A percentile compares a stretch with the other conserved stretches of the same genome.
phyloP scores from a whole-genome alignment of 768 basidiomycete species.

The Pisolithus orientalis region DNA sequence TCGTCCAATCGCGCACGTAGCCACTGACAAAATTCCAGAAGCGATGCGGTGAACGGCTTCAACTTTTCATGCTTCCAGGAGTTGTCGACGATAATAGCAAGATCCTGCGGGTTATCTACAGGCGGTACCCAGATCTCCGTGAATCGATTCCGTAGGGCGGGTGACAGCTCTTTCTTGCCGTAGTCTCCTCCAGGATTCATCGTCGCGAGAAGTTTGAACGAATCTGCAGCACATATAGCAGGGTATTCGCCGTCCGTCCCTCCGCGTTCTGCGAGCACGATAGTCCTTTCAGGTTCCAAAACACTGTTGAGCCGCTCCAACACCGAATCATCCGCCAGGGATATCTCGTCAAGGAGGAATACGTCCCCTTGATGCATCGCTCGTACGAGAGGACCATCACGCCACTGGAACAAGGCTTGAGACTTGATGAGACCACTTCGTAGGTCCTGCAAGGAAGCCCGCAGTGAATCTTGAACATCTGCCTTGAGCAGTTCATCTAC shows the following conservation, averaged over 20 bases:
- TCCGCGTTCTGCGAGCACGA: slow-evolving; percentile 91
- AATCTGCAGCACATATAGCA: slow-evolving; percentile 53
- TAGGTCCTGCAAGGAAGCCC: slow-evolving; percentile 33
- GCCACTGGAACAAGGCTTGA: slow-evolving; percentile 92
- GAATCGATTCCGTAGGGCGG: slow-evolving; percentile 93
- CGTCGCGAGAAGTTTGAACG: slow-evolving; percentile 89
- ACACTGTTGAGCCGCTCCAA: slow-evolving; percentile 96
- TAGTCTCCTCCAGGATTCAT: slow-evolving; percentile 99
- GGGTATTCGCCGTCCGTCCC: slow-evolving; percentile 66
- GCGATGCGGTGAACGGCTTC: slow-evolving; percentile 44
- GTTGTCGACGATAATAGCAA: slow-evolving; percentile 67
- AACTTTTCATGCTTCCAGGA: slow-evolving; percentile 60
- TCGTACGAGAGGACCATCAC: slow-evolving; percentile 91
- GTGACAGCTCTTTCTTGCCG: slow-evolving; percentile 97
- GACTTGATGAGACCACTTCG: slow-evolving; percentile 43
- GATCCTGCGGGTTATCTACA: slow-evolving; percentile 65
- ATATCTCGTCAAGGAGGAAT: slow-evolving; percentile 93
- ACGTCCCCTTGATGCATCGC: slow-evolving; percentile 84
- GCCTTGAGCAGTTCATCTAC: slow-evolving; percentile 17
- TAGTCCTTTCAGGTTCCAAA: slow-evolving; percentile 81
- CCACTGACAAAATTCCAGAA: slow-evolving; percentile 84
- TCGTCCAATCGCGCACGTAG: slow-evolving; percentile 57
- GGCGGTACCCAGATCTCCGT: slow-evolving; percentile 99
- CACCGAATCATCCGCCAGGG: slow-evolving; percentile 95
- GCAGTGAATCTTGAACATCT: slow-evolving; percentile 26